Percentiles rank a stretch among this genome's conserved stretches.
Conservation (phyloP, 306 rosid species). For the Pyrus bretschneideri region DNA sequence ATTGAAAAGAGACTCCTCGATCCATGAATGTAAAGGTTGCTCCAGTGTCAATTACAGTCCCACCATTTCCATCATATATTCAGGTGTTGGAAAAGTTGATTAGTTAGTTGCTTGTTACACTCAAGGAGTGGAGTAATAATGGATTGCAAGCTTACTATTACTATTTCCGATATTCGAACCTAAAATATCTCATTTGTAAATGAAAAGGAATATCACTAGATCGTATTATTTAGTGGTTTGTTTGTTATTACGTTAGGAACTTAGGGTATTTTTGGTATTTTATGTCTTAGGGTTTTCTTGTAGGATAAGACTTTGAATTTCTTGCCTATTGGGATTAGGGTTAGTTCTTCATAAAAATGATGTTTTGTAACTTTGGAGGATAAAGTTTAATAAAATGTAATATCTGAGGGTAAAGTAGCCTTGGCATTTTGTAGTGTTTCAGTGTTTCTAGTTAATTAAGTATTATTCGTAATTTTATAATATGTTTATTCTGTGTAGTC, state of each 20-base stretch:
- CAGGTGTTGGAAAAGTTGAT: not conserved
- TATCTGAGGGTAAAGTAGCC: not conserved
- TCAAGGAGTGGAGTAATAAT: no score
- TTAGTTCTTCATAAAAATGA: no score
- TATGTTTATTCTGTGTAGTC: no score
- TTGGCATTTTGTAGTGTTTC: not conserved
- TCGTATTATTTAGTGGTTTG: no score
- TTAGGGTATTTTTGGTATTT: not conserved
- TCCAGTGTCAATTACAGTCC: not conserved
- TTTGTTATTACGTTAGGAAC: no score
- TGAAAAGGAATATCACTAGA: no score
- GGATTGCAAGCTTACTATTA: no score
- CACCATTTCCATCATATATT: not conserved
- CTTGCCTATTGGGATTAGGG: not conserved
- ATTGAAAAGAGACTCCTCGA: not conserved
- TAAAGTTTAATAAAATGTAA: no score
- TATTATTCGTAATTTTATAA: no score
- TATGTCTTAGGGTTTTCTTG: not conserved
- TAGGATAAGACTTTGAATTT: not conserved
- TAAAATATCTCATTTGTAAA: no score
- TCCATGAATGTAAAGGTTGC: not conserved
- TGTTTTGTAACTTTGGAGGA: not conserved
- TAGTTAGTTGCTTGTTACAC: no score
- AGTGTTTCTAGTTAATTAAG: not conserved
- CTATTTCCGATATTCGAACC: no score